Evolutionary conservation across 2,329 filamentous ascomycete species (phyloP).

Genomic region (Epichloe gansuensis): DNA sequence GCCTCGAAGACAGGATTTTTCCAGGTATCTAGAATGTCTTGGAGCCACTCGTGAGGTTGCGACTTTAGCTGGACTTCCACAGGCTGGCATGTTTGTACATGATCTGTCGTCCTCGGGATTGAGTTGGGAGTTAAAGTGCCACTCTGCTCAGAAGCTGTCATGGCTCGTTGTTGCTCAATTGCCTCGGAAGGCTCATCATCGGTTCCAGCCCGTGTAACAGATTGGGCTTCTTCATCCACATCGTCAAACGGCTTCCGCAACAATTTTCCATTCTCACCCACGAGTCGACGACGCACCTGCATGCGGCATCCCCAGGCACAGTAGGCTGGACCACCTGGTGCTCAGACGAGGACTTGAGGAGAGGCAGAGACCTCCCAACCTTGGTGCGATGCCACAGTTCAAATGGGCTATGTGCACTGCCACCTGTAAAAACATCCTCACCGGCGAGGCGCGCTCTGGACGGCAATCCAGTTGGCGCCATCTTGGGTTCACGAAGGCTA

Average conservation of each 20-base stretch:
- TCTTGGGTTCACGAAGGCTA: background rate
- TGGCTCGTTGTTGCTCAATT: background rate
- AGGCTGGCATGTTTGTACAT: background rate
- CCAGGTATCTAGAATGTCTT: slow-evolving; percentile 51
- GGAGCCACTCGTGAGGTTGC: slow-evolving; percentile 40
- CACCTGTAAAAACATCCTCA: background rate
- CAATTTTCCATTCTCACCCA: slow-evolving; percentile 30
- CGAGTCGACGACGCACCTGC: slow-evolving; percentile 14
- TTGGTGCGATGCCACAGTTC: slow-evolving; percentile 26
- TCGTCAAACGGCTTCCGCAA: slow-evolving; percentile 34
- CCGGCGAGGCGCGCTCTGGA: background rate
- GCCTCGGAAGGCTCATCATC: too few species aligned
- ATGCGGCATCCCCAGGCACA: background rate
- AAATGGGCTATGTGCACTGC: background rate
- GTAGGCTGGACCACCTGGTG: background rate
- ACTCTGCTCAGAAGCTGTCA: background rate
- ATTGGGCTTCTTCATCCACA: background rate
- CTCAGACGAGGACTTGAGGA: background rate
- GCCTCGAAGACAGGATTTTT: slow-evolving; percentile 63
- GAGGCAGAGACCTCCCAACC: slow-evolving; percentile 12
- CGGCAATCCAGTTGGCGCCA: background rate
- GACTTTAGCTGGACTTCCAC: slow-evolving; percentile 5
- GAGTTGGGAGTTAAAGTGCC: background rate
- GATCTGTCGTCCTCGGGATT: background rate
- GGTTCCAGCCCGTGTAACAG: too few species aligned